These are phyloP conservation scores for Penicillium sumatraense DNA, from an alignment of 2,329 filamentous ascomycete genomes.

Conservation along the genomic window DNA sequence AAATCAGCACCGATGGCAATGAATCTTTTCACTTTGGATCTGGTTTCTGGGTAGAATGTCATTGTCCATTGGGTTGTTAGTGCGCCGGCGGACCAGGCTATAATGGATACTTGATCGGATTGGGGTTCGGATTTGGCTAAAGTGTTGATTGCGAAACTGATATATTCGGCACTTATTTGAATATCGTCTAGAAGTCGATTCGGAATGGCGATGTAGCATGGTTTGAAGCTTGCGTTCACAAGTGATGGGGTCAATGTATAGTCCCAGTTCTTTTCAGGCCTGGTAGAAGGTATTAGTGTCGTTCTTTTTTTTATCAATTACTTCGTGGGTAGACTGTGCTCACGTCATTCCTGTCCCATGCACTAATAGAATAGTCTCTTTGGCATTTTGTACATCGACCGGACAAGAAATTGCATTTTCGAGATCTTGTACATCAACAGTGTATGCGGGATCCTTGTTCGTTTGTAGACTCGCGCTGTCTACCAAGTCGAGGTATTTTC, in stretches of 20 bases:
- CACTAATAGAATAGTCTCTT: not conserved
- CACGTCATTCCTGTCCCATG: slow-evolving; percentile 3
- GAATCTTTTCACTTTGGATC: not conserved
- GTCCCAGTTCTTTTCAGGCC: slow-evolving; percentile 1
- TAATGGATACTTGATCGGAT: not conserved
- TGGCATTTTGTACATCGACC: not conserved
- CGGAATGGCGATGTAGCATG: not conserved
- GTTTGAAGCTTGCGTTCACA: not conserved
- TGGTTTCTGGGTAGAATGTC: not conserved
- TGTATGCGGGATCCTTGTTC: not conserved
- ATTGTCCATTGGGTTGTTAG: not conserved
- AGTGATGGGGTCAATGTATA: not conserved
- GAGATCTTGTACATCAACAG: not conserved
- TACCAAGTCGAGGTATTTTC: not conserved
- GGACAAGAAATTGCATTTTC: not conserved
- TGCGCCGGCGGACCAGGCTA: not conserved
- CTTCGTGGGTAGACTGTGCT: too few relatives aligned
- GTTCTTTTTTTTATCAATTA: too few relatives aligned
- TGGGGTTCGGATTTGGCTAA: not conserved
- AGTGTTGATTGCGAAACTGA: not conserved
- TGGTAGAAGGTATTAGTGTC: too few relatives aligned
- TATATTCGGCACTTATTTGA: not conserved
- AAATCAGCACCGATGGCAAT: not conserved
- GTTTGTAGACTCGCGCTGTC: not conserved
- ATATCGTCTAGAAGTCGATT: not conserved